Conservation (phyloP, 441 rosid genomes). For the Metrosideros polymorpha region DNA sequence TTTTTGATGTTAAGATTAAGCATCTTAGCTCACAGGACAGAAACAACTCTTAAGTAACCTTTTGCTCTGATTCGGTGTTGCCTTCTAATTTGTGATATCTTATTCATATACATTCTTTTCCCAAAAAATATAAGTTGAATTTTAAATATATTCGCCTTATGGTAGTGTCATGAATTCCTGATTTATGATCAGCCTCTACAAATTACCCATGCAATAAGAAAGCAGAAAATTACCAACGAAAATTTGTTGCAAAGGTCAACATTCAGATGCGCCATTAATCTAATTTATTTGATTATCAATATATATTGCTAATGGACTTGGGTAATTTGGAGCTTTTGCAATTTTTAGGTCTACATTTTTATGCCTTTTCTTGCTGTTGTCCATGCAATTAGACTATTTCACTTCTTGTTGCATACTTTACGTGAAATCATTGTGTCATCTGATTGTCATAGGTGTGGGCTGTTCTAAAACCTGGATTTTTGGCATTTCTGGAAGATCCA, state of each 20-base stretch:
- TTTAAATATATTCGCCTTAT: not conserved
- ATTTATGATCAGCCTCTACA: not conserved
- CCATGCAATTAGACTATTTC: not conserved
- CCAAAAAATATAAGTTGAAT: not conserved
- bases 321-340: not conserved
- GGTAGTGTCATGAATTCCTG: not conserved
- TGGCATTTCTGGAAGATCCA: constrained; percentile 88
- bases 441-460: constrained; percentile 81
- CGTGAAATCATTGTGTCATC: not conserved
- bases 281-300: not conserved
- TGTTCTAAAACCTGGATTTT: constrained; percentile 93
- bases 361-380: not conserved
- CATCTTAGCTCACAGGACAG: not conserved
- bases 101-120: not conserved
- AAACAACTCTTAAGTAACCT: not conserved
- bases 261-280: not conserved
- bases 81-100: not conserved
- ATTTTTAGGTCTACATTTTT: not conserved
- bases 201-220: not conserved
- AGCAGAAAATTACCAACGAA: not conserved
- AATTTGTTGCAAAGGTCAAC: not conserved
- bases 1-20: not conserved
- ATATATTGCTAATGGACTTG: not conserved
- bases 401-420: not conserved
- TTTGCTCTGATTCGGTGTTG: not conserved